A percentile compares a stretch with the other conserved stretches of the same genome.
Conservation (phyloP, 129 eudicot genomes). For the Tagetes patula region DNA sequence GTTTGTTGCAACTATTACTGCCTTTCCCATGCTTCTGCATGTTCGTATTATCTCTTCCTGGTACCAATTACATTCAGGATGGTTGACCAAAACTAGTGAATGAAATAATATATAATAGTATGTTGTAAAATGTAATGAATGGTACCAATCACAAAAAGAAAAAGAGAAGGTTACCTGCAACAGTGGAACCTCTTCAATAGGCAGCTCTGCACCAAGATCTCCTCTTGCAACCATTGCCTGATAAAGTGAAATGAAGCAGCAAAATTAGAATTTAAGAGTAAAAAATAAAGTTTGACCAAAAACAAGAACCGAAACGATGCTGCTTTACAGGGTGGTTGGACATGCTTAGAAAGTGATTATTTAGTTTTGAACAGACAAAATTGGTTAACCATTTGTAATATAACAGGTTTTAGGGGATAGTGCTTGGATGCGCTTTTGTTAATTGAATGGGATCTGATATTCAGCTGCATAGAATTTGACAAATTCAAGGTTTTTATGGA, state of each 20-base stretch:
- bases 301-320: conserved; percentile 2
- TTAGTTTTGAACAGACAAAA: background rate
- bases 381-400: background rate
- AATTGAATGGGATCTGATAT: background rate
- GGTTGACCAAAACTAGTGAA: background rate
- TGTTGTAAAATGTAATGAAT: background rate
- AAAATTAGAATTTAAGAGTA: background rate
- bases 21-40: conserved; percentile 95
- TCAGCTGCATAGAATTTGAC: background rate
- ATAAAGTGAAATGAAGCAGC: conserved; percentile 19
- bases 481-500: background rate
- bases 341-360: background rate
- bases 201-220: conserved; percentile 97
- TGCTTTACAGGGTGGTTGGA: background rate
- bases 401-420: background rate
- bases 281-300: background rate
- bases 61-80: conserved; percentile 10
- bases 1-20: conserved; percentile 95
- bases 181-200: conserved; percentile 96
- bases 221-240: conserved; percentile 99
- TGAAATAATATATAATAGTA: background rate
- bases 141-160: background rate
- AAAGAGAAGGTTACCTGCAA: conserved; percentile 60
- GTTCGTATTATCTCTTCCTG: conserved; percentile 87
- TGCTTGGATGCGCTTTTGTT: background rate